Evolutionary conservation across 2,329 filamentous ascomycete species (phyloP).

Genomic region (Calonectria fujianensis): DNA sequence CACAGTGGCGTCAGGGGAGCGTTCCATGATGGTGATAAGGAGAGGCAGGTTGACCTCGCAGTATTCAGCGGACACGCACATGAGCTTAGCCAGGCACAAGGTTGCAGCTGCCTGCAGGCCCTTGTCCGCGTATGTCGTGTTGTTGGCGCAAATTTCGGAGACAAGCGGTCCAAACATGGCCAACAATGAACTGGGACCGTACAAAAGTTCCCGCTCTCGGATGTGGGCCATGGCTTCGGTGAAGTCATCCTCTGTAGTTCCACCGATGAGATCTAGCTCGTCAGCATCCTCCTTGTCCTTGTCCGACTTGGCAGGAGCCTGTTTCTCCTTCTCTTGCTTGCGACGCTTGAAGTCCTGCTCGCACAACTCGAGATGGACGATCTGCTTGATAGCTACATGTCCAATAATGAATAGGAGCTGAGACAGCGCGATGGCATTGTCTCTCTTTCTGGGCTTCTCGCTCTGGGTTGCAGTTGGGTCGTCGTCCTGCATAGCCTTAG

Average conservation of each 20-base stretch:
- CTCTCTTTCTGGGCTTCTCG: slow-evolving; percentile 73
- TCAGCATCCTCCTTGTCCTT: slow-evolving; percentile 82
- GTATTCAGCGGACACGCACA: slow-evolving; percentile 98
- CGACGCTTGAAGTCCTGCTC: slow-evolving; percentile 98
- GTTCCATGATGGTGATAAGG: slow-evolving; percentile 98
- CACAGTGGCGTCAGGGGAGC: slow-evolving; percentile 92
- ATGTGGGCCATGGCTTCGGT: slow-evolving; percentile 90
- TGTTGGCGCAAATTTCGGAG: slow-evolving; percentile 94
- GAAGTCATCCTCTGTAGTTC: slow-evolving; percentile 95
- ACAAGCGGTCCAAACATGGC: slow-evolving; percentile 93
- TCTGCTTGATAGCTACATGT: slow-evolving; percentile 98
- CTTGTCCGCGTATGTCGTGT: slow-evolving; percentile 91
- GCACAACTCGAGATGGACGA: slow-evolving; percentile 97
- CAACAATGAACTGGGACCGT: slow-evolving; percentile 88
- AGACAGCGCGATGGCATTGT: slow-evolving; percentile 85
- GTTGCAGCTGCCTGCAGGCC: slow-evolving; percentile 95
- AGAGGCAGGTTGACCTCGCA: slow-evolving; percentile 94
- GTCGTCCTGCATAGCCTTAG: slow-evolving; percentile 57
- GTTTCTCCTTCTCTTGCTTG: slow-evolving; percentile 92
- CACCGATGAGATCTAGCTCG: slow-evolving; percentile 96
- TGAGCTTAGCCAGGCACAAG: slow-evolving; percentile 95
- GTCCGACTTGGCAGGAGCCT: slow-evolving; percentile 66
- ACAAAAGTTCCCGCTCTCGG: slow-evolving; percentile 87
- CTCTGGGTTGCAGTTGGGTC: slow-evolving; percentile 60
- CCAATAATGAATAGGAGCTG: slow-evolving; percentile 96